These are phyloP conservation scores for Suillus plorans DNA, from an alignment of 768 basidiomycete species.

Conservation along the genomic window DNA sequence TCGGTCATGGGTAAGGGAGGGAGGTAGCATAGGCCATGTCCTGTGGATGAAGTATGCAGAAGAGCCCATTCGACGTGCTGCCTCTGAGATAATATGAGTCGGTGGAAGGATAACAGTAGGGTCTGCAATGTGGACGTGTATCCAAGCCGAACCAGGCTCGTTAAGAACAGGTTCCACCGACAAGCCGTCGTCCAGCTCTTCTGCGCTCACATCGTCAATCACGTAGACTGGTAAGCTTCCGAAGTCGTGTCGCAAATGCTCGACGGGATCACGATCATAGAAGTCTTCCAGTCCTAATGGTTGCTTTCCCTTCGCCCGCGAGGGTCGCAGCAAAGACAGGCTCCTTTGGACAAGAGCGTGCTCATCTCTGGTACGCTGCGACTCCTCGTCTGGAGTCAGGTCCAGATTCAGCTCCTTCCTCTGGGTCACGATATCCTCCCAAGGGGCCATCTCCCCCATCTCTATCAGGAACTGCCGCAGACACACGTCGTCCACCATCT, in stretches of 20 bases:
- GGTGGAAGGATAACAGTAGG: constrained; percentile 80
- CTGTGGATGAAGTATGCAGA: constrained; percentile 68
- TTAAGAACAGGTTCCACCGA: constrained; percentile 70
- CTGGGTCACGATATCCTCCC: constrained; percentile 66
- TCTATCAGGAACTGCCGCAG: constrained; percentile 57
- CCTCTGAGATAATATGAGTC: constrained; percentile 55
- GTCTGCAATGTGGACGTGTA: constrained; percentile 93
- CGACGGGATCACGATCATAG: constrained; percentile 60
- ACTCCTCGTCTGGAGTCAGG: constrained; percentile 21
- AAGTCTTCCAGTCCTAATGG: constrained; percentile 65
- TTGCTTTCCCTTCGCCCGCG: constrained; percentile 15
- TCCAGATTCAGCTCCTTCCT: constrained; percentile 34
- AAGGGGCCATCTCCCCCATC: constrained; percentile 74
- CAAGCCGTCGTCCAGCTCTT: constrained; percentile 93
- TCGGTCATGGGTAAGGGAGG: constrained; percentile 45
- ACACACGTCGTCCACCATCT: constrained; percentile 26
- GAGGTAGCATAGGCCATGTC: constrained; percentile 74
- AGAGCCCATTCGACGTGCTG: constrained; percentile 51
- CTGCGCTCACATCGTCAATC: constrained; percentile 75
- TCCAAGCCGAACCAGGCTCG: constrained; percentile 66
- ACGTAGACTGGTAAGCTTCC: constrained; percentile 79
- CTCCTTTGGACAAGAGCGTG: constrained; percentile 22
- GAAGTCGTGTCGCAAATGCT: constrained; percentile 81
- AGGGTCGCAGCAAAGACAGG: constrained; percentile 12
- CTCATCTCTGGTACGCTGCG: constrained; percentile 35